These are phyloP conservation scores for Trametes cubensis DNA, from an alignment of 768 basidiomycete species.

Conservation along the genomic window DNA sequence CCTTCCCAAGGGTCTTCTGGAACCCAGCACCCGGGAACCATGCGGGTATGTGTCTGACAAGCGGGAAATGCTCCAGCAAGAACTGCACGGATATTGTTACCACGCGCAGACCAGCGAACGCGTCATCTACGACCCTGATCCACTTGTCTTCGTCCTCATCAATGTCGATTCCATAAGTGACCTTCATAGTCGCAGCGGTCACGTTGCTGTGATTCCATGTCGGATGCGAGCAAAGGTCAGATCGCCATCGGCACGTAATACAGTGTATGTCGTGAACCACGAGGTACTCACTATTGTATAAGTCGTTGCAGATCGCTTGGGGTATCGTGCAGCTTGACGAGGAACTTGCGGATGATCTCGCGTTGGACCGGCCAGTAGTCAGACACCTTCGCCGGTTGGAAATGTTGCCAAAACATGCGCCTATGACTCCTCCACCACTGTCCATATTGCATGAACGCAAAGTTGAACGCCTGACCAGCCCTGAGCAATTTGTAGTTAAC, in stretches of 20 bases:
- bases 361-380: background rate
- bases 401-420: conserved; percentile 23
- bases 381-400: background rate
- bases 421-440: conserved; percentile 26
- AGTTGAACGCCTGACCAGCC: conserved; percentile 17
- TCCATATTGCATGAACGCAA: conserved; percentile 25
- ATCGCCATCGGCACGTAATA: too few species aligned
- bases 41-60: conserved; percentile 26
- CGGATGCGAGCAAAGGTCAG: background rate
- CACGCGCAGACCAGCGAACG: background rate
- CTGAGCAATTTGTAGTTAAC: background rate
- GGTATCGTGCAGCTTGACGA: background rate
- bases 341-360: background rate
- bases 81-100: background rate
- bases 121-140: background rate
- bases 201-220: background rate
- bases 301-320: background rate
- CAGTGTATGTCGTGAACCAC: background rate
- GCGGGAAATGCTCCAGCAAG: conserved; percentile 14
- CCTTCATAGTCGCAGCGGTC: conserved; percentile 22
- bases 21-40: conserved; percentile 34
- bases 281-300: background rate
- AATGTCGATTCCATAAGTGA: conserved; percentile 21
- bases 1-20: conserved; percentile 9
- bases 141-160: conserved; percentile 6